These are phyloP conservation scores for Thymus mandschuricus DNA, from an alignment of 257 asterid genomes.

Conservation along the genomic window DNA sequence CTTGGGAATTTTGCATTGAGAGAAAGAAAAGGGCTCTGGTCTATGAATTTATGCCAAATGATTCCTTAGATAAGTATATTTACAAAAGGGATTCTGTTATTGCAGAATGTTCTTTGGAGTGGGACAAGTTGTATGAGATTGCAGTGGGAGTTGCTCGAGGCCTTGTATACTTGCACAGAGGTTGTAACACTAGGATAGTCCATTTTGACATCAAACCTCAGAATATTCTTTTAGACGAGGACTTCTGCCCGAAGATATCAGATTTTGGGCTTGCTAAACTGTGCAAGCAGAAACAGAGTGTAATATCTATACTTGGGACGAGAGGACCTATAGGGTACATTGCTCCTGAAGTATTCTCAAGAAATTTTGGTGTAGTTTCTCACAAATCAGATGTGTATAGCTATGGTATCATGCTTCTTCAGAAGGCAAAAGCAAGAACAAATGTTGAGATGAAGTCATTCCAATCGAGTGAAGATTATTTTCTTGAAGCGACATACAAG, in stretches of 20 bases:
- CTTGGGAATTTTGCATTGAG: too few relatives aligned
- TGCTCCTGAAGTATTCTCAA: constrained; percentile 50
- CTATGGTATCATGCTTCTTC: too few relatives aligned
- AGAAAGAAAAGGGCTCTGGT: too few relatives aligned
- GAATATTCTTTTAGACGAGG: constrained; percentile 63
- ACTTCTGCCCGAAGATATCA: constrained; percentile 64
- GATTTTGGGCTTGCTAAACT: constrained; percentile 72
- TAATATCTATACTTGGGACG: constrained; percentile 39
- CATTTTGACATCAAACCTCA: constrained; percentile 81
- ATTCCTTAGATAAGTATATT: too few relatives aligned
- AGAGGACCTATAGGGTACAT: constrained; percentile 68
- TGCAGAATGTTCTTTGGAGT: constrained; percentile 37
- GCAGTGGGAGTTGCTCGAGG: constrained; percentile 66
- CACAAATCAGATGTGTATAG: too few relatives aligned
- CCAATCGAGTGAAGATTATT: constrained; percentile 42
- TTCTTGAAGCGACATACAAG: constrained; percentile 50
- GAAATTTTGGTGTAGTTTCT: too few relatives aligned
- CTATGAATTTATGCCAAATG: too few relatives aligned
- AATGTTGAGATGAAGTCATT: constrained; percentile 1
- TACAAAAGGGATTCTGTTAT: not conserved
- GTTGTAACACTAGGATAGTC: constrained; percentile 62
- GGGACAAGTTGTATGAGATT: constrained; percentile 46
- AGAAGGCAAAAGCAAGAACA: too few relatives aligned
- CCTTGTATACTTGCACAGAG: constrained; percentile 63
- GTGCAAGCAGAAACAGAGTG: constrained; percentile 49